A percentile compares a stretch with the other conserved stretches of the same genome.
These are phyloP conservation scores for Cucurbitaria berberidis DNA, from an alignment of 2,329 filamentous ascomycete species.

Conservation along the genomic window DNA sequence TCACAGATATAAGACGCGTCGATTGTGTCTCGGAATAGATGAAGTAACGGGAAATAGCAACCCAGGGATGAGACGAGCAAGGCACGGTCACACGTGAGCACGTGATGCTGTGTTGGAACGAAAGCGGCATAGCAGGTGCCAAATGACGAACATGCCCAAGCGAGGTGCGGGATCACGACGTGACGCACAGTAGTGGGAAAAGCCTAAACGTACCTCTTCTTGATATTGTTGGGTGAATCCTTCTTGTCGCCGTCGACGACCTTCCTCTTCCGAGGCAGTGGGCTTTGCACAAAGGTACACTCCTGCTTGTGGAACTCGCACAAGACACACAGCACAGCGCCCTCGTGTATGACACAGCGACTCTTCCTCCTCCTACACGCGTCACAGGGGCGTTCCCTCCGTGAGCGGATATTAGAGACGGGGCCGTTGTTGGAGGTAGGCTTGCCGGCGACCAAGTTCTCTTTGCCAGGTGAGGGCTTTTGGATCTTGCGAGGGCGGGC, in stretches of 20 bases:
- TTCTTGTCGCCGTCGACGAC: constrained; percentile 68
- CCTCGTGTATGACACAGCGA: constrained; percentile 80
- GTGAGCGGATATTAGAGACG: constrained; percentile 48
- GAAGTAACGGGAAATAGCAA: neutral
- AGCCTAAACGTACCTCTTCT: constrained; percentile 69
- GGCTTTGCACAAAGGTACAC: constrained; percentile 79
- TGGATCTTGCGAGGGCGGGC: constrained; percentile 52
- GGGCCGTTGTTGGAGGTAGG: constrained; percentile 43
- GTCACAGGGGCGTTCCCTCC: constrained; percentile 60
- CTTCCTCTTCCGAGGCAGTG: constrained; percentile 80
- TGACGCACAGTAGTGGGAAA: constrained; percentile 18
- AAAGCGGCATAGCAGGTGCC: constrained; percentile 10
- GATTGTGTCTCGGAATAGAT: neutral
- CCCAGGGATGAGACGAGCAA: neutral
- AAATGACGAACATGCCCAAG: constrained; percentile 11
- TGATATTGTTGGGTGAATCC: constrained; percentile 61
- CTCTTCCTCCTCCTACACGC: constrained; percentile 75
- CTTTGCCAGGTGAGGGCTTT: constrained; percentile 51
- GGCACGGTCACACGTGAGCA: constrained; percentile 24
- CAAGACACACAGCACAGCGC: constrained; percentile 72
- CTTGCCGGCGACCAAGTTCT: constrained; percentile 50
- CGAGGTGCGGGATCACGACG: constrained; percentile 11
- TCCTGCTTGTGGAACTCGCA: constrained; percentile 80
- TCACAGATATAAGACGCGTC: constrained; percentile 4
- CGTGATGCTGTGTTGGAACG: constrained; percentile 22